phyloP scores from a whole-genome alignment of 768 basidiomycete species.

The Melanogaster broomeanus region DNA sequence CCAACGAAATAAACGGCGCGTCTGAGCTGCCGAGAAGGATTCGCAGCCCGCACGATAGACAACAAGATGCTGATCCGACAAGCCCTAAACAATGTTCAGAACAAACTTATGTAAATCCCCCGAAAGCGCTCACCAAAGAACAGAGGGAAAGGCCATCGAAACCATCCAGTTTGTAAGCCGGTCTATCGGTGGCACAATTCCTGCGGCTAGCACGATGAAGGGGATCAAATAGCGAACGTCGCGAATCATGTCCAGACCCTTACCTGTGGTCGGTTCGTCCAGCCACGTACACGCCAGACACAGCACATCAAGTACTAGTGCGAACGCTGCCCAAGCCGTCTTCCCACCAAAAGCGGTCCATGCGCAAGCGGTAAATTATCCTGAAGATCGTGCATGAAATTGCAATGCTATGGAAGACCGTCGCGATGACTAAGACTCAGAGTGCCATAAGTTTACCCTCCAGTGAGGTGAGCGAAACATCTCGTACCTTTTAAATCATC shows the following conservation, averaged over 20 bases:
- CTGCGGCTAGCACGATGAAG: too few species aligned
- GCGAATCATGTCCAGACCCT: neutral
- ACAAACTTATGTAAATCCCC: neutral
- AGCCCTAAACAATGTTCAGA: slow-evolving; percentile 16
- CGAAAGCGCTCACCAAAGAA: slow-evolving; percentile 19
- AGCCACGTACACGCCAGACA: slow-evolving; percentile 14
- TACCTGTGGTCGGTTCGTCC: neutral
- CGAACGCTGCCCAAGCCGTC: slow-evolving; percentile 26
- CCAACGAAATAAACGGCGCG: slow-evolving; percentile 7
- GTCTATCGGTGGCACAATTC: neutral
- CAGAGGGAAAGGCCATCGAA: slow-evolving; percentile 12
- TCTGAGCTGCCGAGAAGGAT: slow-evolving; percentile 8
- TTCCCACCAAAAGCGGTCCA: slow-evolving; percentile 30
- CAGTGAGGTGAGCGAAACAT: too few species aligned
- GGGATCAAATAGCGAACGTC: neutral
- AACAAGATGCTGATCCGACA: slow-evolving; percentile 25
- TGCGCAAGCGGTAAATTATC: slow-evolving; percentile 20
- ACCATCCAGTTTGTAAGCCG: slow-evolving; percentile 10
- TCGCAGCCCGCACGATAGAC: slow-evolving; percentile 21
- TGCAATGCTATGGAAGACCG: slow-evolving; percentile 18
- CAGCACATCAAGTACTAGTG: slow-evolving; percentile 16
- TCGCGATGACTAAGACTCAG: slow-evolving; percentile 13
- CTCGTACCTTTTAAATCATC: too few species aligned
- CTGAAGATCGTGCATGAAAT: slow-evolving; percentile 26
- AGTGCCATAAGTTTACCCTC: neutral